Base-by-base conservation (phyloP, 139 green algal genomes). In the Nannochloris sp. region DNA sequence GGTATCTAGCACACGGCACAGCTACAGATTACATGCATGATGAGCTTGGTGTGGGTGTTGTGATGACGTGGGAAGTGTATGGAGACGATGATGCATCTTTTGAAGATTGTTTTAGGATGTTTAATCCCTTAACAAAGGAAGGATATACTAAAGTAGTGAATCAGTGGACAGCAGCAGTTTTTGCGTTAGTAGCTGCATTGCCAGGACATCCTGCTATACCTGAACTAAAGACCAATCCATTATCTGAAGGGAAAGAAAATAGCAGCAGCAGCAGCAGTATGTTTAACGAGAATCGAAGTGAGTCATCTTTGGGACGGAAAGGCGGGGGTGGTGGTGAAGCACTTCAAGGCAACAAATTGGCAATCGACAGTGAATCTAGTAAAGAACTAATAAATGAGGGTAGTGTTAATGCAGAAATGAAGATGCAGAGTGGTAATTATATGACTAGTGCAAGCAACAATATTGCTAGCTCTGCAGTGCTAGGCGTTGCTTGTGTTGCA, bases 21-120 rank as follows among this genome's bases (percentile, higher is more conserved):
- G 91, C 88, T 39, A 96, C 92, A 24, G 93, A 98, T 78, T 96
- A 92, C 76, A 97, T 97, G 80, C 95, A 83, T 31, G 72, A 84
- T 3, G n/a, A 60, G 37, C 61, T 87, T 27, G 31, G 75, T 0
- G 88, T 98, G 34, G 87, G 88, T 0, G 55, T 97, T 39, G 54
- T 83, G 3, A 92, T 86, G 78, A 98, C 93, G 0, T 98, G 89
- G 89, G 93, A 98, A 82, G 95, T 98, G 37, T 98, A 94, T 46
- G 92, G 92, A 2, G 92, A 97, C 62, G 33, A 78, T 3, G 58
- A 71, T 1, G 60, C 67, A 4, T 14, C 30, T 23, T 92, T 85
- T 55, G 54, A 90, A 14, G 93, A 99, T 64, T 99, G 93, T 73
- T 99, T 96, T 79, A 67, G 79, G 19, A 96, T 96, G 87, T 99